Conservation (phyloP, 768 basidiomycete genomes). For the Macrolepiota fuliginosa region DNA sequence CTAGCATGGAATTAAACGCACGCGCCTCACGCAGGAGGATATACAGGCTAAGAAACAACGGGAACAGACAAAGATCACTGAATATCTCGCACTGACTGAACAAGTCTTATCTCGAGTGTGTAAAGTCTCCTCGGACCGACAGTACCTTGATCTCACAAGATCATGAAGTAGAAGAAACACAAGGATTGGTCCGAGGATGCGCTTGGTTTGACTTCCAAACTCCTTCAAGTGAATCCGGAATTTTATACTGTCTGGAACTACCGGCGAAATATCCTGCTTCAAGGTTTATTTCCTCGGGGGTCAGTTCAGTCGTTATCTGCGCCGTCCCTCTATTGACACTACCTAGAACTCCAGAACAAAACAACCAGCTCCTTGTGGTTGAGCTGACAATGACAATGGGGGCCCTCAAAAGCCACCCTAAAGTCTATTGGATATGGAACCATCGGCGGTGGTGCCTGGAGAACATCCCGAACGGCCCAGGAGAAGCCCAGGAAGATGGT, state of each 20-base stretch:
- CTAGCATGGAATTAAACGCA: constrained; percentile 75
- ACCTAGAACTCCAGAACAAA: constrained; percentile 43
- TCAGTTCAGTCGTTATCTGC: constrained; percentile 25
- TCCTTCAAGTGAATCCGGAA: constrained; percentile 89
- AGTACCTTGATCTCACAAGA: constrained; percentile 10
- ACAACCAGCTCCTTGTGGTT: constrained; percentile 60
- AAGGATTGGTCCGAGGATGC: constrained; percentile 73
- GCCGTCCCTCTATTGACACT: constrained; percentile 9
- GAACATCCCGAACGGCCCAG: constrained; percentile 76
- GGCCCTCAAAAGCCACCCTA: constrained; percentile 83
- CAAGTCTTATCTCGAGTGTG: constrained; percentile 66
- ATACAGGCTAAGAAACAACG: constrained; percentile 65
- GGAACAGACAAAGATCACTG: constrained; percentile 73
- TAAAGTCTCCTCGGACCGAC: constrained; percentile 7
- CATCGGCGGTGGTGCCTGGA: constrained; percentile 95
- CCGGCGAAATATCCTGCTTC: constrained; percentile 72
- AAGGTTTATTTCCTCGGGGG: constrained; percentile 70
- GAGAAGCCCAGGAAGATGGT: constrained; percentile 39
- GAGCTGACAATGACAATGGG: constrained; percentile 82
- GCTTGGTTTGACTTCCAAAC: constrained; percentile 68
- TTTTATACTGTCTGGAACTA: constrained; percentile 98
- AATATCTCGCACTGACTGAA: constrained; percentile 67
- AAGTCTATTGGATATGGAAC: constrained; percentile 99
- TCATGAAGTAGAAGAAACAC: constrained; percentile 55
- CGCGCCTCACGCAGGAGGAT: constrained; percentile 54